Percentiles rank a stretch among this genome's conserved stretches.
phyloP scores from a whole-genome alignment of 495 filamentous ascomycete genomes.

The Aspergillus conjunctus region DNA sequence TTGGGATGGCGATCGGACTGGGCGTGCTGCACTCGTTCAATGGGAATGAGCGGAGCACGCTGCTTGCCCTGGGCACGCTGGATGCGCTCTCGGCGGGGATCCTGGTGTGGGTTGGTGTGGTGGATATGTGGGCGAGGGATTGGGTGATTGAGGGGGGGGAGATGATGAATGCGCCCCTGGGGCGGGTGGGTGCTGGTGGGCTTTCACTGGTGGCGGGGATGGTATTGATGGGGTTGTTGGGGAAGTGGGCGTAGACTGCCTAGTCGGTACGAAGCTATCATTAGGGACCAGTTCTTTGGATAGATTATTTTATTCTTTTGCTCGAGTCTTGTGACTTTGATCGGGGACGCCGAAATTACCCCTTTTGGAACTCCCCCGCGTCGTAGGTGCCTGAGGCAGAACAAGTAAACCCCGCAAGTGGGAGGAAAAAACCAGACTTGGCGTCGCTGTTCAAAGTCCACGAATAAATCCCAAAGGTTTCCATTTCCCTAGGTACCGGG shows the following conservation, averaged over 20 bases:
- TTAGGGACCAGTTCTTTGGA: no score
- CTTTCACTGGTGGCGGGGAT: slow-evolving; percentile 38
- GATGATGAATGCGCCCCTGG: slow-evolving; percentile 38
- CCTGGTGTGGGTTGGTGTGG: slow-evolving; percentile 48
- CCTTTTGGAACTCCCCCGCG: no score
- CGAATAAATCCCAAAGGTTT: no score
- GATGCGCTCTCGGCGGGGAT: slow-evolving; percentile 52
- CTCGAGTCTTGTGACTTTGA: no score
- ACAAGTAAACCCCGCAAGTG: no score
- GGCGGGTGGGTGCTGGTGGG: slow-evolving; percentile 38
- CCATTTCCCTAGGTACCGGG: no score
- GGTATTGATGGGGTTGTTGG: slow-evolving; percentile 45
- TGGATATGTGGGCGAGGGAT: slow-evolving; percentile 50
- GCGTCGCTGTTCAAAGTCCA: no score
- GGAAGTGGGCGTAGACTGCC: slow-evolving; percentile 49
- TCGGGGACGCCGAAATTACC: no score
- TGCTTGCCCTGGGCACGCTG: slow-evolving; percentile 45
- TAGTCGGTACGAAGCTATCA: no score
- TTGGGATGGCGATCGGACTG: slow-evolving; percentile 50
- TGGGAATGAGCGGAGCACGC: slow-evolving; percentile 36
- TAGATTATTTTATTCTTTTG: no score
- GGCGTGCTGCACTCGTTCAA: slow-evolving; percentile 47
- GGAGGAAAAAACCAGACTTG: no score
- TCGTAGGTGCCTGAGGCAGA: no score
- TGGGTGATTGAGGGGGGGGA: slow-evolving; percentile 49